Evolutionary conservation across 345 rosid genomes (phyloP), one percentile per base, ranked within the genome.

Genomic region (Citrus cavaleriei): DNA sequence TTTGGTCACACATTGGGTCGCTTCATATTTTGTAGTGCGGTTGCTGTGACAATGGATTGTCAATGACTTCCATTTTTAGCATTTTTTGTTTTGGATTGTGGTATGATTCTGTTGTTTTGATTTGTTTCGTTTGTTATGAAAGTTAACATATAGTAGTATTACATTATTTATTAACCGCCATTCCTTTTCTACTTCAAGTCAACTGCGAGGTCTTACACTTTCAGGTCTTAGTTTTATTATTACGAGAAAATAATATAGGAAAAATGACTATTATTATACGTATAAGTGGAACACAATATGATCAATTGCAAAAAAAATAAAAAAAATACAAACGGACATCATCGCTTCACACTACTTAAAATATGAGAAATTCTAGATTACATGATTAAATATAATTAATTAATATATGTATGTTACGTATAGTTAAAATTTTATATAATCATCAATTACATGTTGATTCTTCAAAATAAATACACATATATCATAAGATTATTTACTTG

Each of bases 361-460:
- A 40, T 70, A 59, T 61, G 40, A 16, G 13, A 22, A 63, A 35
- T 21, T 64, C 64, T 63, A 12, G 3, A 46, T 12, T 46, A 46
- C 18, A 46, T 3, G 4, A 46, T 3, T 3, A 12, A 46, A 46
- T 13, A 46, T 46, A 13, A 46, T 13, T 13, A 46, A 13, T 13
- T 13, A 46, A 46, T 46, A 3, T 12, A 10, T 10, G 0, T 3
- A 42, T 0, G 4, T 10, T 8, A 46, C 3, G 16, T 42, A 0
- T 42, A 42, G 0, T 13, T 46, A 46, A 46, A 46, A 13, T 46
- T 46, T 46, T 46, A 46, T 46, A 46, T 12, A 46, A 10, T 13
- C 0, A 46, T 1, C 0, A 46, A 3, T 46, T 42, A 40, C 1
- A 42, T 42, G 0, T 10, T 10, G 1, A 42, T 3, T 42, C 4